Evolutionary conservation across 2,329 filamentous ascomycete genomes (phyloP), one percentile per base, ranked within the genome.

Genomic region (Exophiala lecanii-corni): DNA sequence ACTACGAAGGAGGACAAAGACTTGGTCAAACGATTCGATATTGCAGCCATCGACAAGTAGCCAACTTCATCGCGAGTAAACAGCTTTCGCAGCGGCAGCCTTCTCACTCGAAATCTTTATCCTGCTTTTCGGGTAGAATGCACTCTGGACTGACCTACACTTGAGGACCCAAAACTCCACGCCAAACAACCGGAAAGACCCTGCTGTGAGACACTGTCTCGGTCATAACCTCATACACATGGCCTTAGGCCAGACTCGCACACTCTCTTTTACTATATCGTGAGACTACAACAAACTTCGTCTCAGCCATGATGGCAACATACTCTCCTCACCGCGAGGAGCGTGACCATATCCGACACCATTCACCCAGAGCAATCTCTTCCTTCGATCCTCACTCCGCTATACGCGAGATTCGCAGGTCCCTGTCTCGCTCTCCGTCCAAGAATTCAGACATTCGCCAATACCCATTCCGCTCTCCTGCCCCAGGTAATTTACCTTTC

Each of bases 351-450:
- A 74, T 94, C 57, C 88, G 92, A 59, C 74, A 95, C 57, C 82
- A 88, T 53, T 95, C 89, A 50, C 89, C 91, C 45, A 91, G 86
- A 36, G 82, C 86, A 58, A 79, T 81, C 49, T 86, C 87, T 63
- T 83, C 86, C 66, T 84, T 91, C 57, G 86, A 94, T 69, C 81
- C 87, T 53, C 83, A 85, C 49, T 81, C 86, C 38, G 83, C 86
- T 46, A 85, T 95, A 51, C 79, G 87, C 60, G 86, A 88, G 58
- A 73, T 96, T 45, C 79, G 89, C 53, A 85, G 88, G 56, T 95
- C 91, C 18, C 74, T 96, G 51, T 96, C 89, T 44, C 79, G 89
- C 57, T 96, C 91, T n/a, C 91, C 91, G 9, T 95, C 91, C 21
- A 94, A 92, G 64, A 72, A 71, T 32, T 75, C 49, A 13, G 49